These are phyloP conservation scores for Coniochaeta sp. DNA, from an alignment of 2,329 filamentous ascomycete genomes.

Conservation along the genomic window DNA sequence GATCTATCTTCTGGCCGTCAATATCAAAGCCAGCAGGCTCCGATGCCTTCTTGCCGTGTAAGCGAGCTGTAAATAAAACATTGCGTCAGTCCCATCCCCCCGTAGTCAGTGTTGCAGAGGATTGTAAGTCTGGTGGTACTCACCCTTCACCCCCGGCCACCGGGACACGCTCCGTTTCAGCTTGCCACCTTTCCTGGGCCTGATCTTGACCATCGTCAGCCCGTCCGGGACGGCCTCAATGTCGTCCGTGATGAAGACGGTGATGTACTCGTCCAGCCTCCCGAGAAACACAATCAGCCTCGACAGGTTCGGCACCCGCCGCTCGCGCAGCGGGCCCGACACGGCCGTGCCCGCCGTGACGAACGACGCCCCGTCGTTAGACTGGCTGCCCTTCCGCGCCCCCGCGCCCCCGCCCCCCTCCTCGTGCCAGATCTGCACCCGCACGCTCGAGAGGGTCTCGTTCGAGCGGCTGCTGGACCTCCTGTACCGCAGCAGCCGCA, in stretches of 20 bases:
- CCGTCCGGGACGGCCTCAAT: conserved; percentile 16
- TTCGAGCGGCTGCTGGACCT: conserved; percentile 10
- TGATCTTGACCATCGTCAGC: conserved; percentile 18
- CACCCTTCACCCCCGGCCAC: conserved; percentile 18
- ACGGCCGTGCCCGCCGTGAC: conserved; percentile 20
- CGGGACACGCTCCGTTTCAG: conserved; percentile 12
- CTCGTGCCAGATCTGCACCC: conserved; percentile 22
- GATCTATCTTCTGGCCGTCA: conserved; percentile 14
- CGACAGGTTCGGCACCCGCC: conserved; percentile 13
- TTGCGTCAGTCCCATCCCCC: not conserved
- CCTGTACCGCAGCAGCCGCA: conserved; percentile 15
- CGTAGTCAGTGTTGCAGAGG: not conserved
- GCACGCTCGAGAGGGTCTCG: conserved; percentile 16
- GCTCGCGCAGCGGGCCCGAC: conserved; percentile 17
- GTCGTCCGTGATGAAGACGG: conserved; percentile 20
- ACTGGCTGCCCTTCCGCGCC: conserved; percentile 7
- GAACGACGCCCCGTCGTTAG: conserved; percentile 16
- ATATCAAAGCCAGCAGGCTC: conserved; percentile 18
- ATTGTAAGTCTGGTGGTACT: conserved; percentile 1
- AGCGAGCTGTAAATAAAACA: conserved; percentile 10
- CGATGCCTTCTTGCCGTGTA: conserved; percentile 10
- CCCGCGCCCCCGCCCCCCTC: conserved; percentile 1
- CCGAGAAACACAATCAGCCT: conserved; percentile 19
- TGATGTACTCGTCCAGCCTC: conserved; percentile 18
- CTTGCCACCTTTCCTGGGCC: conserved; percentile 15